A percentile compares a stretch with the other conserved stretches of the same genome.
phyloP scores from a whole-genome alignment of 495 filamentous ascomycete genomes.

The Neurospora africana region DNA sequence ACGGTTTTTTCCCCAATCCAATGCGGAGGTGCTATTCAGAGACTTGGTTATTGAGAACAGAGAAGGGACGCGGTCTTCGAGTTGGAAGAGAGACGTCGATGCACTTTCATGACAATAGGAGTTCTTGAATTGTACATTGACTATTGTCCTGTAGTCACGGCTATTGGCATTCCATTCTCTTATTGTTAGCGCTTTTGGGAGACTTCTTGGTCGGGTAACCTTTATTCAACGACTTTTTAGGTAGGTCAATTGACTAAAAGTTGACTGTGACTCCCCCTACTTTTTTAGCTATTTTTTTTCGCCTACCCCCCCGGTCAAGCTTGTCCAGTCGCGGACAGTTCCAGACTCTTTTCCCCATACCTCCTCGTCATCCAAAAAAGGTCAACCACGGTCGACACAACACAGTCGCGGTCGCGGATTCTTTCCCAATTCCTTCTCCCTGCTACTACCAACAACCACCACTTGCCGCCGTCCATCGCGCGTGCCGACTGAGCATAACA shows the following conservation, averaged over 20 bases:
- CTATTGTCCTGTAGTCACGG: not conserved
- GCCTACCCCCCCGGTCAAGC: not conserved
- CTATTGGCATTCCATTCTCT: not conserved
- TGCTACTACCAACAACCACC: not conserved
- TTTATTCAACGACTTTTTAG: not conserved
- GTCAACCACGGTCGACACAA: not conserved
- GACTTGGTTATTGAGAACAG: not conserved
- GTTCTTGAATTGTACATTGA: slow-evolving; percentile 24
- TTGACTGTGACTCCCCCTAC: not conserved
- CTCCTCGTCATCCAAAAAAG: not conserved
- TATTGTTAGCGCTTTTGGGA: not conserved
- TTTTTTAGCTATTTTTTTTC: not conserved
- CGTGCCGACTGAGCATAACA: not conserved
- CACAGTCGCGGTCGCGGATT: not conserved
- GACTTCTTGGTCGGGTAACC: not conserved
- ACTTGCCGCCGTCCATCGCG: not conserved
- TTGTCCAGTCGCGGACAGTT: not conserved
- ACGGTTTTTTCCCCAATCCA: slow-evolving; percentile 1
- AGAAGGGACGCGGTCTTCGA: slow-evolving; percentile 17
- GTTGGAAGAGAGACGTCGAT: not conserved
- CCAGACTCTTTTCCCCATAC: not conserved
- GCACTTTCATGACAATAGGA: slow-evolving; percentile 14
- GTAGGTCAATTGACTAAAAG: not conserved
- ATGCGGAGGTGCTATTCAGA: not conserved
- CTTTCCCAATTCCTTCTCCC: not conserved